phyloP scores from a whole-genome alignment of 2,329 filamentous ascomycete genomes.

The Colletotrichum sp. region DNA sequence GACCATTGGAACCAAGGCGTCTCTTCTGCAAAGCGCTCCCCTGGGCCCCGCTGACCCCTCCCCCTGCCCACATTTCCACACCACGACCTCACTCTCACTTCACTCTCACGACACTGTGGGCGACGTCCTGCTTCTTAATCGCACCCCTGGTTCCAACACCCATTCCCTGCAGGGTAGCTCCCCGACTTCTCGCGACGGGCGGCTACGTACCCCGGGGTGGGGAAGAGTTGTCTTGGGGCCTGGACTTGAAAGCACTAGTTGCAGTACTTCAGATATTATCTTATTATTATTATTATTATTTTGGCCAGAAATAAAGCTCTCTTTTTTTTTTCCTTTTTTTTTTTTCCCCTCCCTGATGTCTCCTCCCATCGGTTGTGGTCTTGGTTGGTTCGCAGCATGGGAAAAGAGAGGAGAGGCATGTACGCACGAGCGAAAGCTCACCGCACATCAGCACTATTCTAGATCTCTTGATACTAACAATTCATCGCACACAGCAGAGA shows the following conservation, averaged over 20 bases:
- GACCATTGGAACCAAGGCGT: constrained; percentile 2
- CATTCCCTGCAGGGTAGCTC: constrained; percentile 10
- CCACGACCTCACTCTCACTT: not conserved
- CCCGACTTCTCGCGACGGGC: constrained; percentile 8
- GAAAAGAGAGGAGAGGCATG: not conserved
- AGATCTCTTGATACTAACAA: not conserved
- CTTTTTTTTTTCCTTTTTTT: too few relatives aligned
- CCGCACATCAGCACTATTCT: not conserved
- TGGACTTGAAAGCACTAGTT: not conserved
- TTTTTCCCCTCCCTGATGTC: not conserved
- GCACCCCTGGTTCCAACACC: constrained; percentile 5
- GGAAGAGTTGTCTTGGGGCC: not conserved
- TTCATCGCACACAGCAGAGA: not conserved
- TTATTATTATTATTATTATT: not conserved
- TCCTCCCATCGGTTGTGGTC: not conserved
- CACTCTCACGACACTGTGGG: constrained; percentile 1
- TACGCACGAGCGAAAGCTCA: not conserved
- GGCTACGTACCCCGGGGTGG: constrained; percentile 19
- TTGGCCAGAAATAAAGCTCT: not conserved
- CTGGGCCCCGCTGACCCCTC: not conserved
- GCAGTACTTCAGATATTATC: not conserved
- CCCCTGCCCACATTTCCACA: not conserved
- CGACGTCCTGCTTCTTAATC: not conserved
- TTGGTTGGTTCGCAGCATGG: not conserved
- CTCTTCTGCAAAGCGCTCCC: not conserved